phyloP scores from a whole-genome alignment of 306 rosid genomes.

The Hippophae rhamnoides region DNA sequence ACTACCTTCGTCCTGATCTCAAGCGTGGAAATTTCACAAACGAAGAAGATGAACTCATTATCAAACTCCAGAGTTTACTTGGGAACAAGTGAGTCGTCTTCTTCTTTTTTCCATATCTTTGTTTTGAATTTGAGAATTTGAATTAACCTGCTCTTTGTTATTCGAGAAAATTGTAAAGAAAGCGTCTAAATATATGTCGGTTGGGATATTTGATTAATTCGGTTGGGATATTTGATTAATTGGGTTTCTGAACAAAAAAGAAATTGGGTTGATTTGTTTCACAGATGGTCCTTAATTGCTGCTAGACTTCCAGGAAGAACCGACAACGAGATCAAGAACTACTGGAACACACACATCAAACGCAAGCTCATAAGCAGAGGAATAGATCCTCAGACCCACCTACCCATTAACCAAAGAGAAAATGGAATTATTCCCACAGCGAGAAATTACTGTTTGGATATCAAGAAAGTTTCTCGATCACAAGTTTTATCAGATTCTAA shows the following conservation, averaged over 20 bases:
- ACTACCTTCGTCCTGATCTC: slow-evolving; percentile 68
- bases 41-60: slow-evolving; percentile 57
- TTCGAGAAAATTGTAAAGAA: not conserved
- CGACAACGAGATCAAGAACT: slow-evolving; percentile 64
- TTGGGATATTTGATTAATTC: no score
- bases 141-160: not conserved
- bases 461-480: slow-evolving; percentile 19
- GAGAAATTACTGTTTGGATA: slow-evolving; percentile 11
- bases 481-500: slow-evolving; percentile 17
- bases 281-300: slow-evolving; percentile 69
- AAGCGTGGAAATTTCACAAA: slow-evolving; percentile 67
- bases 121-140: no score
- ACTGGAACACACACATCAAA: slow-evolving; percentile 72
- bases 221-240: not conserved
- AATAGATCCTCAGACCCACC: slow-evolving; percentile 60
- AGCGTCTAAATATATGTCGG: no score
- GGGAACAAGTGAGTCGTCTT: slow-evolving; percentile 43
- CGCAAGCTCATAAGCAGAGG: slow-evolving; percentile 54
- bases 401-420: slow-evolving; percentile 30
- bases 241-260: not conserved
- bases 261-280: not conserved
- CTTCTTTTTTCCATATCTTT: not conserved
- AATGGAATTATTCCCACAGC: not conserved
- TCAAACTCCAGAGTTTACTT: slow-evolving; percentile 54
- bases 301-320: slow-evolving; percentile 64